Evolutionary conservation across 2,329 filamentous ascomycete species (phyloP), one percentile per base, ranked within the genome.

Genomic region (Fusarium algeriense): DNA sequence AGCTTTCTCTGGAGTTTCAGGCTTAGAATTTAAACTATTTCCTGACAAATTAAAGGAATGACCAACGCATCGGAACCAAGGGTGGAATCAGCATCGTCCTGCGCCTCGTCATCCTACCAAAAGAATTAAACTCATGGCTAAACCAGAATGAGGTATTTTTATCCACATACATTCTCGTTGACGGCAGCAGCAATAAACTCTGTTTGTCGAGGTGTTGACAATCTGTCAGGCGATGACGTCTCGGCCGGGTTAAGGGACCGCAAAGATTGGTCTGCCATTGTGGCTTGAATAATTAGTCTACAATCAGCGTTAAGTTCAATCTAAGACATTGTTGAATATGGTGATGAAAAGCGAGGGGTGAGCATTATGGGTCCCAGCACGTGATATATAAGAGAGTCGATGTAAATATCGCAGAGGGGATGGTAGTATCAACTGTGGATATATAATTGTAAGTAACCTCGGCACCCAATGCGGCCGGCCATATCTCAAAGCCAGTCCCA

Each of bases 41-140:
- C 15, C 10, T 2, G 15, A 10, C 12, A 7, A 5, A 4, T 43
- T 2, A 1, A 4, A 19, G 15, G n/a, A 4, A 7, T 2, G 19
- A 54, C 50, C 23, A 19, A 54, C 37, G 50, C 37, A 9, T 54
- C 37, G 23, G 50, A 1, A 7, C 50, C 50, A 54, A 54, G 50
- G 14, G 37, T 32, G 3, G 50, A 54, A 8, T 54, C 37, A 23
- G 37, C 28, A 32, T 54, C 50, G n/a, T 23, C 50, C 32, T 32
- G 28, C 4, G 2, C 8, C 4, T 44, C n/a, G 14, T 32, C n/a
- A 10, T 44, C n/a, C 50, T 54, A 32, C 10, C 28, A 7, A 32
- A 13, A 15, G 7, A 32, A n/a, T 7, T 41, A 9, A 53, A 11
- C 9, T 19, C 26, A 13, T 53, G 34, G 28, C 19, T 3, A 10